These are phyloP conservation scores for Halteria grandinella DNA, from an alignment of 73 alveolate species.

Conservation along the genomic window DNA sequence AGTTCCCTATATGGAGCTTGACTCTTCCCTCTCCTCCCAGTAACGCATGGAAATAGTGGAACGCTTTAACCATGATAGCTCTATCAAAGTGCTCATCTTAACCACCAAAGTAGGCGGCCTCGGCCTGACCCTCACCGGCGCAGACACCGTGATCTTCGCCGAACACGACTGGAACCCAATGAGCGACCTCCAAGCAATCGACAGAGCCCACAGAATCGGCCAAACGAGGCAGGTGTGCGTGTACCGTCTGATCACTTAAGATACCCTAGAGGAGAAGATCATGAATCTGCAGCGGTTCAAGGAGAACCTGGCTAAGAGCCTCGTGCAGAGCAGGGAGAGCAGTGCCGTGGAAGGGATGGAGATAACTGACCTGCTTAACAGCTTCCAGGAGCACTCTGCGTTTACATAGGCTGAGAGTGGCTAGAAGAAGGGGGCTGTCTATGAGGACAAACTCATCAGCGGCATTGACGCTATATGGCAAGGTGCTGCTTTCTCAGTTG, in stretches of 20 bases:
- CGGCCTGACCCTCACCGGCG: conserved; percentile 98
- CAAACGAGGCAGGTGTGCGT: conserved; percentile 96
- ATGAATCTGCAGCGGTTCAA: conserved; percentile 95
- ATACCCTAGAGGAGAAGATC: conserved; percentile 96
- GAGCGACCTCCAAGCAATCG: conserved; percentile 98
- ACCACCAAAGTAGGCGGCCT: conserved; percentile 99
- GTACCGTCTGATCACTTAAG: conserved; percentile 93
- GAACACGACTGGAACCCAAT: conserved; percentile 99
- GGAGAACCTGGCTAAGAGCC: conserved; percentile 84
- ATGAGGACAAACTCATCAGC: conserved; percentile 35
- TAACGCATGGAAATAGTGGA: conserved; percentile 86
- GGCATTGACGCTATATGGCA: conserved; percentile 36
- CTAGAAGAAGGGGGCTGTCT: not conserved
- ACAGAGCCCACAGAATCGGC: conserved; percentile 99
- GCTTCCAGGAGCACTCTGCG: conserved; percentile 46
- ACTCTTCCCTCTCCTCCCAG: conserved; percentile 45
- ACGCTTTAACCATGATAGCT: conserved; percentile 92
- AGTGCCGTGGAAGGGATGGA: conserved; percentile 17
- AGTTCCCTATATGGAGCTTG: conserved; percentile 40
- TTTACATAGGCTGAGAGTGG: conserved; percentile 1
- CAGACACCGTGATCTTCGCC: conserved; percentile 98
- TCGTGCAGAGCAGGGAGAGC: conserved; percentile 78
- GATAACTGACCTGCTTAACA: conserved; percentile 42
- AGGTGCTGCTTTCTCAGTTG: too few species aligned
- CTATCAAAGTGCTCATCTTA: conserved; percentile 87